A percentile compares a stretch with the other conserved stretches of the same genome.
Conservation (phyloP, 805 yeast species). For the Candida insectorum region DNA sequence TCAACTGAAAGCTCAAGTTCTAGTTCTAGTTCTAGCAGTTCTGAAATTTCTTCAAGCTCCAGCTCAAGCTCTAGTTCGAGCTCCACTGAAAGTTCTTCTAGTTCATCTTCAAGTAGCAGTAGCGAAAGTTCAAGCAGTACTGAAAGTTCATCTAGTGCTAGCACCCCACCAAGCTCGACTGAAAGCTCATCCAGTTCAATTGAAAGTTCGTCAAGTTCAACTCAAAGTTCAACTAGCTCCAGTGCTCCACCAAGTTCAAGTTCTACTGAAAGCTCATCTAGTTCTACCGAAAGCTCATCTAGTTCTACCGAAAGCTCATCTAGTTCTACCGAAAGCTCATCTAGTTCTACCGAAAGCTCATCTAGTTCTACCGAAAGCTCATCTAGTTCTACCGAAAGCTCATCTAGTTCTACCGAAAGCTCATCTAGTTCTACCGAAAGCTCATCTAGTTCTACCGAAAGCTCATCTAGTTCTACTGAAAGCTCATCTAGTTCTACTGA, state of each 20-base stretch:
- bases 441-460: too few relatives aligned
- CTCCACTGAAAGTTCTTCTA: slow-evolving; percentile 16
- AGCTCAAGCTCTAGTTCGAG: neutral
- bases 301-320: neutral
- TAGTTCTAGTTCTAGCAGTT: slow-evolving; percentile 24
- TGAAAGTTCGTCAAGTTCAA: neutral
- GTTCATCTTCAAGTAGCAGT: slow-evolving; percentile 31
- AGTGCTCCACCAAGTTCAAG: neutral
- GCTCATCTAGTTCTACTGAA: too few relatives aligned
- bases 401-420: too few relatives aligned
- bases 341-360: too few relatives aligned
- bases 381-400: too few relatives aligned
- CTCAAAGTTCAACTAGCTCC: neutral
- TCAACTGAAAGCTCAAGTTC: slow-evolving; percentile 28
- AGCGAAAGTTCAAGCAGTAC: slow-evolving; percentile 24
- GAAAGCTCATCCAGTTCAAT: slow-evolving; percentile 3
- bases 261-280: slow-evolving; percentile 1
- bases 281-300: slow-evolving; percentile 15
- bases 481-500: too few relatives aligned
- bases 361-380: too few relatives aligned
- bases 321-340: neutral
- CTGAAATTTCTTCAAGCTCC: slow-evolving; percentile 5
- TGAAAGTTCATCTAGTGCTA: slow-evolving; percentile 26
- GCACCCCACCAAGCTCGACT: too few relatives aligned
- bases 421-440: too few relatives aligned